phyloP scores from a whole-genome alignment of 805 yeast genomes.

The fission yeast (Schizosaccharomyces pombe) region DNA sequence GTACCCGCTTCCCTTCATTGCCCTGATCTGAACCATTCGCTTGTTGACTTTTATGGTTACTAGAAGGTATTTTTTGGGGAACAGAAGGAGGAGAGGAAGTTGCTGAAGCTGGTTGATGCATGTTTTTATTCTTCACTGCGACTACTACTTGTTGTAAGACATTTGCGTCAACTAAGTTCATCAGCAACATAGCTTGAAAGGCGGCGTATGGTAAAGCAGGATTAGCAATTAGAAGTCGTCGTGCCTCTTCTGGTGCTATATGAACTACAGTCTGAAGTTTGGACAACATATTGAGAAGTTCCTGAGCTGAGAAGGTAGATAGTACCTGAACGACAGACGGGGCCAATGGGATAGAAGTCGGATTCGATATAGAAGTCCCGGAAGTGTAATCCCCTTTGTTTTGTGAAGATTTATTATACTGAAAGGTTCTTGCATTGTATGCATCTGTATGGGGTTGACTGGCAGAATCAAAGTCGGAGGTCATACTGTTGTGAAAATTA shows the following conservation, averaged over 20 bases:
- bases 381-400: no score
- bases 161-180: slow-evolving; percentile 16
- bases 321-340: slow-evolving; percentile 16
- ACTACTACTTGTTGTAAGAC: slow-evolving; percentile 12
- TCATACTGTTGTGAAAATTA: no score
- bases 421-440: no score
- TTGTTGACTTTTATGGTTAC: background rate
- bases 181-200: slow-evolving; percentile 40
- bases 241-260: slow-evolving; percentile 34
- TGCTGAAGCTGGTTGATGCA: slow-evolving; percentile 4
- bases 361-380: no score
- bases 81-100: slow-evolving; percentile 7
- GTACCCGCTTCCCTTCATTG: slow-evolving; percentile 5
- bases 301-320: slow-evolving; percentile 22
- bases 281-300: slow-evolving; percentile 26
- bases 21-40: background rate
- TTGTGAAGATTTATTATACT: no score
- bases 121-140: slow-evolving; percentile 7
- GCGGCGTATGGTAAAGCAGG: slow-evolving; percentile 72
- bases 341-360: background rate
- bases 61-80: background rate
- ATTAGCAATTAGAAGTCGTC: slow-evolving; percentile 33
- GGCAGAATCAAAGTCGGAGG: no score
- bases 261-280: slow-evolving; percentile 39
- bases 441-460: no score